Conservation (phyloP, 352 stramenopile genomes). For the Proteromonas lacertae region DNA sequence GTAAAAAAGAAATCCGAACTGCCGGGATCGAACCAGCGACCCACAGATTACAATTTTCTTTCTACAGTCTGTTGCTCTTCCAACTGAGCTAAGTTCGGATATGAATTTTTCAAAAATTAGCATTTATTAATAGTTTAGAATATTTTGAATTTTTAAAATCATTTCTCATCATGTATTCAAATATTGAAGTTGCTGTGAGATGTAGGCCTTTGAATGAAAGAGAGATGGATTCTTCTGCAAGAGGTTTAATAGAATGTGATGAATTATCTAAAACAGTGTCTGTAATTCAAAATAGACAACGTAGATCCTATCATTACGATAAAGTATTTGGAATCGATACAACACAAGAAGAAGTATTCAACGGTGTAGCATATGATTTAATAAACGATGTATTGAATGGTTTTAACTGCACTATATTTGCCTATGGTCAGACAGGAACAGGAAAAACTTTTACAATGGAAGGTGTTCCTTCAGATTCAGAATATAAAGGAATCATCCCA, state of each 20-base stretch:
- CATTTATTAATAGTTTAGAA: constrained; percentile 17
- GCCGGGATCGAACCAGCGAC: too few species aligned
- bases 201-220: constrained; percentile 3
- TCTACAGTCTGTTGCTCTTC: too few species aligned
- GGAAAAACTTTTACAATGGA: constrained; percentile 86
- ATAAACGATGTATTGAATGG: constrained; percentile 10
- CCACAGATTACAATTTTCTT: too few species aligned
- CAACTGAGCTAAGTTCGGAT: too few species aligned
- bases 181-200: constrained; percentile 5
- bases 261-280: not conserved
- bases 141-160: constrained; percentile 15
- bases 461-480: not conserved
- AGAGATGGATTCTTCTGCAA: constrained; percentile 1
- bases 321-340: constrained; percentile 28
- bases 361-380: constrained; percentile 24
- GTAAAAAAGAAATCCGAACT: too few species aligned
- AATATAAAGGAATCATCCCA: constrained; percentile 47
- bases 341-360: constrained; percentile 32
- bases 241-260: not conserved
- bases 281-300: constrained; percentile 11
- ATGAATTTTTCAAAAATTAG: too few species aligned
- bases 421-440: constrained; percentile 69
- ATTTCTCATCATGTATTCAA: constrained; percentile 14
- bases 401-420: constrained; percentile 54
- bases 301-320: constrained; percentile 19